phyloP scores from a whole-genome alignment of 2,329 filamentous ascomycete genomes.

The Drechslerella coelobrocha region DNA sequence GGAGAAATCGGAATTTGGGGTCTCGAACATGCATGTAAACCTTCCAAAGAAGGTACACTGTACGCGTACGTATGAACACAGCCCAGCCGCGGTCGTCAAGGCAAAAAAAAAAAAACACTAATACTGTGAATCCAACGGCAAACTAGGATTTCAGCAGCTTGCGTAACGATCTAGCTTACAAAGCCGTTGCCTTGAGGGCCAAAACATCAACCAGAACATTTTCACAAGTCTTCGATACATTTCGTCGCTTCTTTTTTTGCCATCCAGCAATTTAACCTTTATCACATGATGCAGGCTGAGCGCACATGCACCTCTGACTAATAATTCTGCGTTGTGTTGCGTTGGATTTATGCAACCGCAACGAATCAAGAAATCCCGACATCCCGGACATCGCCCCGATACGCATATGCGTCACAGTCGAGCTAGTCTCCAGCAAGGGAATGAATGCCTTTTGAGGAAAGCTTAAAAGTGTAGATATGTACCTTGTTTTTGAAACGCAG shows the following conservation, averaged over 20 bases:
- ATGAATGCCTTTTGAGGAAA: too few relatives aligned
- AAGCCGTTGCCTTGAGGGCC: too few relatives aligned
- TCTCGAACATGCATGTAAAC: background rate
- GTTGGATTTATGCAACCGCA: conserved; percentile 35
- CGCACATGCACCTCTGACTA: conserved; percentile 25
- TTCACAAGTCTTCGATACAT: too few relatives aligned
- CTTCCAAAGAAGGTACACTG: background rate
- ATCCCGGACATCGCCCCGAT: too few relatives aligned
- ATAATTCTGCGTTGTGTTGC: conserved; percentile 34
- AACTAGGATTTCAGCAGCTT: too few relatives aligned
- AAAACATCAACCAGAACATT: too few relatives aligned
- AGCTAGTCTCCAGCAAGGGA: too few relatives aligned
- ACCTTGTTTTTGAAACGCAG: too few relatives aligned
- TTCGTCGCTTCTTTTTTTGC: too few relatives aligned
- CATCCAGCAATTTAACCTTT: background rate
- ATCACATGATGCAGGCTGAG: conserved; percentile 51
- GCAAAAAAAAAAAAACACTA: background rate
- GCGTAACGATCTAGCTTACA: background rate
- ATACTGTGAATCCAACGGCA: background rate
- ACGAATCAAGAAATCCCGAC: too few relatives aligned
- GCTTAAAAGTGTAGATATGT: too few relatives aligned
- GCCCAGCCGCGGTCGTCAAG: background rate
- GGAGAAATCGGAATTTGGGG: background rate
- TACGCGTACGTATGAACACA: background rate
- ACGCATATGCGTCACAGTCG: too few relatives aligned